phyloP scores from a whole-genome alignment of 2,329 filamentous ascomycete species.

The Myriosclerotinia duriaeana region DNA sequence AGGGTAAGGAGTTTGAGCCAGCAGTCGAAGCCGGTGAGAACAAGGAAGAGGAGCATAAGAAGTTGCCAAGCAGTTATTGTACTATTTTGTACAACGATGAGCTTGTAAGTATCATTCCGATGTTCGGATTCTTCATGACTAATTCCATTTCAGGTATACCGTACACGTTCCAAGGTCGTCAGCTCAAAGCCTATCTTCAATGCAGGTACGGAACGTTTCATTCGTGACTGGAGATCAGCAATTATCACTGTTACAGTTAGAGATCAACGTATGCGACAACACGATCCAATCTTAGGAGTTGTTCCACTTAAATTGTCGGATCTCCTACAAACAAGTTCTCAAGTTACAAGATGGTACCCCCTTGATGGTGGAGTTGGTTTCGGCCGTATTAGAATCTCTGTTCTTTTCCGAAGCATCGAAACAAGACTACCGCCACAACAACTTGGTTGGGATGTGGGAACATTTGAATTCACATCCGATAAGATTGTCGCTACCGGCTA shows the following conservation, averaged over 20 bases:
- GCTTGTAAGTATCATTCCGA: slow-evolving; percentile 49
- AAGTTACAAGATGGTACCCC: slow-evolving; percentile 88
- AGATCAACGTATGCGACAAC: slow-evolving; percentile 84
- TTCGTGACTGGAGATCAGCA: slow-evolving; percentile 87
- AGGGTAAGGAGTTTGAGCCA: slow-evolving; percentile 84
- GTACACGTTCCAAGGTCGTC: slow-evolving; percentile 90
- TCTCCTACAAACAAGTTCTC: slow-evolving; percentile 81
- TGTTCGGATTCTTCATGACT: slow-evolving; percentile 21
- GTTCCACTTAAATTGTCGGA: slow-evolving; percentile 86
- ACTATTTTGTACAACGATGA: slow-evolving; percentile 89
- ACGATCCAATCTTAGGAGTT: slow-evolving; percentile 91
- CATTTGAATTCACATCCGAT: slow-evolving; percentile 80
- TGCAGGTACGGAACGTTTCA: slow-evolving; percentile 87
- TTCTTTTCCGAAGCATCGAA: slow-evolving; percentile 88
- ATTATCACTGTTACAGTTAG: slow-evolving; percentile 87
- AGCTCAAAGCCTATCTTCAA: slow-evolving; percentile 97
- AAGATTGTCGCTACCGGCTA: slow-evolving; percentile 63
- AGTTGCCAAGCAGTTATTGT: slow-evolving; percentile 88
- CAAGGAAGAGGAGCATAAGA: slow-evolving; percentile 77
- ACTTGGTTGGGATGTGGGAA: slow-evolving; percentile 92
- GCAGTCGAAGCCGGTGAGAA: slow-evolving; percentile 81
- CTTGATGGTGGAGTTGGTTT: slow-evolving; percentile 92
- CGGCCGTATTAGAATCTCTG: slow-evolving; percentile 81
- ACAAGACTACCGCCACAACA: slow-evolving; percentile 80
- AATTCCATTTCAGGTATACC: slow-evolving; percentile 60